Base-by-base conservation (phyloP, 208 protist species). In the Acanthamoeba sp. region DNA sequence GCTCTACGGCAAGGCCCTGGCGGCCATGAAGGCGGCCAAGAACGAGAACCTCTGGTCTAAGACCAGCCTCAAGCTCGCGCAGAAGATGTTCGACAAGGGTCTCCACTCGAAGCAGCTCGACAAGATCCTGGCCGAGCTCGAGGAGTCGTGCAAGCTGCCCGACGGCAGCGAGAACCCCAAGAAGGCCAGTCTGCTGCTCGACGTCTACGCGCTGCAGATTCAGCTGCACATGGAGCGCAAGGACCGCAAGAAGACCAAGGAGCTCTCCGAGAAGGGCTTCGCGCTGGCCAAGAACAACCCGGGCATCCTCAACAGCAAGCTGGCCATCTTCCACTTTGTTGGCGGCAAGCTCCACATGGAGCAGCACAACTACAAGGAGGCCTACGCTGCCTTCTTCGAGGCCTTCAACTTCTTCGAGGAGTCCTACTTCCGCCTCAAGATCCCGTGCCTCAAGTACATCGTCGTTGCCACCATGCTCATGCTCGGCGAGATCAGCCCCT, bases 321-420 rank as follows among this genome's bases (percentile, higher is more conserved):
- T 98, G 90, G 98, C 98, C 80, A 97, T 98, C 69, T 99, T 99
- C 34, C 95, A 97, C 93, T 98, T 99, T 95, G 98, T 97, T 85
- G 97, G 97, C 91, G 97, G 97, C 71, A 98, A 98, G 94, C 98
- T 98, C 96, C 95, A 98, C 89, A 97, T 98, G 97, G 64, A 78
- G 40, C 91, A 97, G 38, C 91, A 95, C 29, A 96, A 99, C 88
- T 99, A 98, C 98, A 91, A 94, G 45, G 96, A 97, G 10, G 99
- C 99, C 32, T 96, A 99, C 94, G 95, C 96, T 10, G 97, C 99
- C 92, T 99, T 99, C 92, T 98, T 99, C 69, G 98, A 98, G 94
- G 97, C 97, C 20, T 98, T 98, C 91, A 98, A 98, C 95, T 97
- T 97, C 95, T 99, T 98, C 95, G 98, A 99, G 93, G 98, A 99